Evolutionary conservation across 2,329 filamentous ascomycete genomes (phyloP).

Genomic region (Nigrospora osmanthi): DNA sequence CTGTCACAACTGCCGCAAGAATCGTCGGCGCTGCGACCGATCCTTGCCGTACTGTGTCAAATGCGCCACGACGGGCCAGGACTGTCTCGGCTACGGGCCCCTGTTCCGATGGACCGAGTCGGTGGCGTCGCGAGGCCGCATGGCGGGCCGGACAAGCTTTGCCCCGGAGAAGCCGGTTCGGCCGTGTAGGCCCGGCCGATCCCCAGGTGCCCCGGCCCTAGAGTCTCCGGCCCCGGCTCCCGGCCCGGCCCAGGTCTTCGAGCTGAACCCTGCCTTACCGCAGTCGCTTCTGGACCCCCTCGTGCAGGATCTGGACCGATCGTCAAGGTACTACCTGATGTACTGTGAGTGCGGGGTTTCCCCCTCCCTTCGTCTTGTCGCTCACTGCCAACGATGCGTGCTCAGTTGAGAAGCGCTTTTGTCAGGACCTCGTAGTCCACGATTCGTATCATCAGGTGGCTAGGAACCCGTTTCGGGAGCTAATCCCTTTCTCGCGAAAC

Average conservation of each 20-base stretch:
- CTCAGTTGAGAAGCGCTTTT: constrained; percentile 28
- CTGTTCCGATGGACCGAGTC: constrained; percentile 52
- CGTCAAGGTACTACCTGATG: constrained; percentile 37
- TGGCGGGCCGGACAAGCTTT: constrained; percentile 15
- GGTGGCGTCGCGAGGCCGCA: constrained; percentile 40
- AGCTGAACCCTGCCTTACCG: constrained; percentile 1
- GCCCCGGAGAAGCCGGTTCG: neutral
- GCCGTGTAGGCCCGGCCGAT: too few species aligned
- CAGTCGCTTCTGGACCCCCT: constrained; percentile 42
- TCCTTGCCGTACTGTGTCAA: constrained; percentile 53
- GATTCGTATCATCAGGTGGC: constrained; percentile 27
- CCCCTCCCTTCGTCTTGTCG: neutral
- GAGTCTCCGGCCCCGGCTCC: too few species aligned
- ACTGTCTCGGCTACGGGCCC: constrained; percentile 55
- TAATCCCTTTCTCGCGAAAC: constrained; percentile 36
- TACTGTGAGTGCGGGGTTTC: constrained; percentile 36
- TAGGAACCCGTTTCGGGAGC: constrained; percentile 39
- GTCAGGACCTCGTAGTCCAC: constrained; percentile 44
- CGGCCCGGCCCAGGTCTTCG: too few species aligned
- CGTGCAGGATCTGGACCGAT: constrained; percentile 41
- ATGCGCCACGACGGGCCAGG: constrained; percentile 44
- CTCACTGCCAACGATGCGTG: constrained; percentile 3
- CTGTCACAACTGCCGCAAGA: constrained; percentile 56
- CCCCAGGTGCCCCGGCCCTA: too few species aligned
- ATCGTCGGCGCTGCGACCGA: constrained; percentile 53